Base-by-base conservation (phyloP, 176 grass and related monocot genomes). In the Aegilops bicornis region DNA sequence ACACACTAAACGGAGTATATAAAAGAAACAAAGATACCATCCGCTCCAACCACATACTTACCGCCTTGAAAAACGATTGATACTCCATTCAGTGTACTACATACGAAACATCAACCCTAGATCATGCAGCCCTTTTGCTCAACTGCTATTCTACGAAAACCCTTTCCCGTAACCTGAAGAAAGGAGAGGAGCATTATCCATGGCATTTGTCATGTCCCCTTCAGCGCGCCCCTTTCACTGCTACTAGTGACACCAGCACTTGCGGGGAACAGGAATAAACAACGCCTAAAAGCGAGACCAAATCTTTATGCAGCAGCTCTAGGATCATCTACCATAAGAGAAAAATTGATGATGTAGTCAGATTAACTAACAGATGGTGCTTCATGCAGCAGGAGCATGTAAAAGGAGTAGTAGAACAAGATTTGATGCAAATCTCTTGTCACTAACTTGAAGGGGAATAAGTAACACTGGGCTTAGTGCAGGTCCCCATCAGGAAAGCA, bases 201-300 rank as follows among this genome's bases (percentile, higher is more conserved):
- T 60, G 48, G 2, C 35, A 86, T 19, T 30, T 64, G 85, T 50
- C 35, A 84, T 3, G 85, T 91, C 85, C 52, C 77, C 81, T 50
- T 91, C 85, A 52, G 24, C n/a, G 45, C 8, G 40, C 50, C 62
- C 61, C 60, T 91, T 88, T 85, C 81, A 81, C 82, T 85, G 82
- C 77, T 88, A 86, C 77, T 91, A 91, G 86, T 91, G 89, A 88
- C 77, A 80, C 69, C 25, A 76, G 86, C 89, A 88, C 85, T 88
- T 19, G 77, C 29, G 40, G 77, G 37, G 39, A 11, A 39, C 61
- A 85, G 81, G 77, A 91, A 91, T 91, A 88, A 85, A 63, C 62
- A 84, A 69, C 30, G 39, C 77, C 32, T 25, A 85, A 48, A 48
- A 85, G 54, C 23, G 72, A 64, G 70, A 88, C 69, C 87, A 82